phyloP scores from a whole-genome alignment of 129 eudicot genomes.

The Arctium lappa region DNA sequence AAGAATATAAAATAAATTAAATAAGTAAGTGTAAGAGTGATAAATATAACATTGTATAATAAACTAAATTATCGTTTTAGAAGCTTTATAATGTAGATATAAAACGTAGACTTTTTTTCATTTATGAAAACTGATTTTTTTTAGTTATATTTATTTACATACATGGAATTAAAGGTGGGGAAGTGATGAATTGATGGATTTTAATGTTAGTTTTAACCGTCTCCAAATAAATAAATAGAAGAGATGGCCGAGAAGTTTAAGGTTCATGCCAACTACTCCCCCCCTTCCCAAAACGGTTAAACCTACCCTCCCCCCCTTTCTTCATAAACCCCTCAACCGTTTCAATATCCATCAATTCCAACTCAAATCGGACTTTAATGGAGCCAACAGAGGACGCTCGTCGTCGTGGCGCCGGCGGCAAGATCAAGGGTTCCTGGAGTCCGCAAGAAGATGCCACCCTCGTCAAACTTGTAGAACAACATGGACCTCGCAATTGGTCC shows the following conservation, averaged over 20 bases:
- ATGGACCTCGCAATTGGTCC: slow-evolving; percentile 74
- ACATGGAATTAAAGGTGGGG: too few species aligned
- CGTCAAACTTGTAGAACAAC: slow-evolving; percentile 53
- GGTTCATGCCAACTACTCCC: slow-evolving; percentile 35
- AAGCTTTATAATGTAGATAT: too few species aligned
- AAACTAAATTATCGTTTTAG: too few species aligned
- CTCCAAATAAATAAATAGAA: background rate
- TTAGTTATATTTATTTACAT: too few species aligned
- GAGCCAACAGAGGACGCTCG: background rate
- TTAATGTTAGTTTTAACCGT: background rate
- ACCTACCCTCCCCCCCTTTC: slow-evolving; percentile 29
- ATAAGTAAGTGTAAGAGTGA: too few species aligned
- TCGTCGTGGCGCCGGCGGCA: slow-evolving; percentile 9
- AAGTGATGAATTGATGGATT: background rate
- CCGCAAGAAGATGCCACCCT: slow-evolving; percentile 58
- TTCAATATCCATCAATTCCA: background rate
- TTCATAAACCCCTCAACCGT: slow-evolving; percentile 29
- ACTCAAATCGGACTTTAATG: background rate
- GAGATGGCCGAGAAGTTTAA: slow-evolving; percentile 29
- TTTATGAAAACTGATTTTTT: too few species aligned
- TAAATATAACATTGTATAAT: too few species aligned
- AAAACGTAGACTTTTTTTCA: too few species aligned
- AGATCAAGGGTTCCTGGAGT: slow-evolving; percentile 68
- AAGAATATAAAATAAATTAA: too few species aligned
- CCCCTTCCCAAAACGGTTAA: slow-evolving; percentile 28